A percentile compares a stretch with the other conserved stretches of the same genome.
phyloP scores from a whole-genome alignment of 805 yeast genomes.

The Komagataella pseudopastoris region DNA sequence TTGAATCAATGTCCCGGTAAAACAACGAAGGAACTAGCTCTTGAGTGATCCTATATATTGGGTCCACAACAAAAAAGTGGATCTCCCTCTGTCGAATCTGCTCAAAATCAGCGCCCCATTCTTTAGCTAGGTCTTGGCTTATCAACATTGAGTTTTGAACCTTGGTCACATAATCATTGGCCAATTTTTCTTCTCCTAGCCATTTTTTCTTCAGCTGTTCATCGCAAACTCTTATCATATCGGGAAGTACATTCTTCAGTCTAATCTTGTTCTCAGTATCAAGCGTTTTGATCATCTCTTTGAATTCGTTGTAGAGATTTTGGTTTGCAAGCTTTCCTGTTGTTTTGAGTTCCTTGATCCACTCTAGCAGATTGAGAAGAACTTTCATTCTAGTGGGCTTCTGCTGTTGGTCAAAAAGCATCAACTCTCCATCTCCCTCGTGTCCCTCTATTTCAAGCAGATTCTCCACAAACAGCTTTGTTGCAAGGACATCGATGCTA shows the following conservation, averaged over 20 bases:
- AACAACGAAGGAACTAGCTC: neutral
- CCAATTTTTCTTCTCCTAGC: neutral
- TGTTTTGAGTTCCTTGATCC: neutral
- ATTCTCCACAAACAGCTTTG: neutral
- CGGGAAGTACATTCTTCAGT: neutral
- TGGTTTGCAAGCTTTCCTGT: neutral
- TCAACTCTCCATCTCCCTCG: neutral
- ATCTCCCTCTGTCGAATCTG: neutral
- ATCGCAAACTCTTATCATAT: neutral
- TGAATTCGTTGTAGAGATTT: neutral
- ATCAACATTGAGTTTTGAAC: neutral
- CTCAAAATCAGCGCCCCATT: neutral
- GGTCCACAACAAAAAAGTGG: neutral
- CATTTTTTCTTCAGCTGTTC: neutral
- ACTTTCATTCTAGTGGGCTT: neutral
- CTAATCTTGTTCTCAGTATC: neutral
- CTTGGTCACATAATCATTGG: neutral
- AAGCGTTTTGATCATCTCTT: neutral
- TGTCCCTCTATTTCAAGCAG: neutral
- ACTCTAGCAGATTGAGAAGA: neutral
- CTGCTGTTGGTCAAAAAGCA: neutral
- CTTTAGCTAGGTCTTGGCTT: neutral
- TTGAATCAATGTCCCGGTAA: neutral
- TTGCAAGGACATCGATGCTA: neutral
- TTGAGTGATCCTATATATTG: neutral